phyloP scores from a whole-genome alignment of 1,284 basidiomycete species.

The Stereum hirsutum region DNA sequence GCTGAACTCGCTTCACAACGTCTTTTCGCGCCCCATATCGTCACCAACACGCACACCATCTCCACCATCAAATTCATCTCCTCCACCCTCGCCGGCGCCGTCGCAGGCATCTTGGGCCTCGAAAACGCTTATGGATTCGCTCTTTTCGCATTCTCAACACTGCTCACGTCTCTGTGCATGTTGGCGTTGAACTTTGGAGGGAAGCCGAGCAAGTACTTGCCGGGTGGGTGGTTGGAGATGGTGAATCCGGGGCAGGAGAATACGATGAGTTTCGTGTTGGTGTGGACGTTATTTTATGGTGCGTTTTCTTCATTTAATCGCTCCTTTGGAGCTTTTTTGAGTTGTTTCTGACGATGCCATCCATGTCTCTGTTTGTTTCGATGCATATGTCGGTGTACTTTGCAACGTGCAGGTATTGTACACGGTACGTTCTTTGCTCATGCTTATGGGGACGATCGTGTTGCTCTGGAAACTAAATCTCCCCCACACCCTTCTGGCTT shows the following conservation, averaged over 20 bases:
- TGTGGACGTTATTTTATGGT: slow-evolving; percentile 89
- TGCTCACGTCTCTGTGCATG: slow-evolving; percentile 57
- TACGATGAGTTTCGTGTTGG: slow-evolving; percentile 75
- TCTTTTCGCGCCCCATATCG: slow-evolving; percentile 64
- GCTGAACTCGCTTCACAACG: slow-evolving; percentile 46
- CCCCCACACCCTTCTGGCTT: too few species aligned
- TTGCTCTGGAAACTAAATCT: too few species aligned
- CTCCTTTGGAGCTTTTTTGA: too few species aligned
- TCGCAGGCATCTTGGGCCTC: slow-evolving; percentile 80
- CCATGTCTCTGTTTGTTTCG: too few species aligned
- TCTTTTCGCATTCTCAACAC: slow-evolving; percentile 61
- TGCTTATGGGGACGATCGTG: too few species aligned
- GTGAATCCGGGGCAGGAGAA: slow-evolving; percentile 81
- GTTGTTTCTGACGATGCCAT: too few species aligned
- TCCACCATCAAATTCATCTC: slow-evolving; percentile 66
- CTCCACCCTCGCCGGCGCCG: slow-evolving; percentile 76
- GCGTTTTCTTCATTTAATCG: too few species aligned
- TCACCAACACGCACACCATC: slow-evolving; percentile 56
- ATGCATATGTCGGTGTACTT: too few species aligned
- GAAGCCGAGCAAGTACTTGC: slow-evolving; percentile 46
- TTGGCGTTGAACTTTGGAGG: slow-evolving; percentile 65
- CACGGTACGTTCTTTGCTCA: too few species aligned
- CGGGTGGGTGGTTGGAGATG: slow-evolving; percentile 55
- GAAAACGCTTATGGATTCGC: slow-evolving; percentile 77
- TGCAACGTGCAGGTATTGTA: too few species aligned